Evolutionary conservation across 2,329 filamentous ascomycete species (phyloP), one percentile per base, ranked within the genome.

Genomic region (Sarocladiaceae sp.): DNA sequence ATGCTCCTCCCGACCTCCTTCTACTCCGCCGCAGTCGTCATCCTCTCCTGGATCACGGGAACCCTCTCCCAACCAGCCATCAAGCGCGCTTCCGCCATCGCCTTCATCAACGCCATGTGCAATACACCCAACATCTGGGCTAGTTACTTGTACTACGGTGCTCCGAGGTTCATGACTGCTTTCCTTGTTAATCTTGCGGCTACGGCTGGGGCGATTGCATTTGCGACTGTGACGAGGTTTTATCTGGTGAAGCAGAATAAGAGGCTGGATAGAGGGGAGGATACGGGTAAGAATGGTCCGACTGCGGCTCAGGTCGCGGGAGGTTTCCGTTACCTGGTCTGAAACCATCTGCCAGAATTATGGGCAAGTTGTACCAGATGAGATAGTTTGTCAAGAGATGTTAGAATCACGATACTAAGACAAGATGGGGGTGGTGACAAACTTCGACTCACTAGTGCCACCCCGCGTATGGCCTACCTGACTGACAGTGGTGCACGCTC

Each of bases 51-150:
- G 62, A 60, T 53, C 36, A 50, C 47, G 6, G 47, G 52, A 1
- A 35, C 52, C 3, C 33, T 53, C 8, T 86, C 87, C 1, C 79
- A 87, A 10, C 88, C 88, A 3, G 84, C 86, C 0, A 82, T 86
- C 2, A 90, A 90, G 70, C 80, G 86, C 53, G 73, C 73, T 2
- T 71, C 84, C 0, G 86, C 85, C 0, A 66, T 91, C 4, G 88
- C 87, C 0, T 82, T 86, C 54, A 88, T 90, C 66, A 93, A 92
- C 62, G 83, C 84, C 23, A 53, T 58, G 2, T 52, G 52, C 35
- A 58, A 91, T 63, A 53, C 52, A n/a, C 50, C 54, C 8, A 56
- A 56, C 47, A 90, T 91, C 57, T 90, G 84, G 60, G 82, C 82
- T 2, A 78, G 73, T 53, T 86, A 85, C 59, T 79, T 87, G 74